These are phyloP conservation scores for Termitomyces titanicus DNA, from an alignment of 768 basidiomycete species.

Conservation along the genomic window DNA sequence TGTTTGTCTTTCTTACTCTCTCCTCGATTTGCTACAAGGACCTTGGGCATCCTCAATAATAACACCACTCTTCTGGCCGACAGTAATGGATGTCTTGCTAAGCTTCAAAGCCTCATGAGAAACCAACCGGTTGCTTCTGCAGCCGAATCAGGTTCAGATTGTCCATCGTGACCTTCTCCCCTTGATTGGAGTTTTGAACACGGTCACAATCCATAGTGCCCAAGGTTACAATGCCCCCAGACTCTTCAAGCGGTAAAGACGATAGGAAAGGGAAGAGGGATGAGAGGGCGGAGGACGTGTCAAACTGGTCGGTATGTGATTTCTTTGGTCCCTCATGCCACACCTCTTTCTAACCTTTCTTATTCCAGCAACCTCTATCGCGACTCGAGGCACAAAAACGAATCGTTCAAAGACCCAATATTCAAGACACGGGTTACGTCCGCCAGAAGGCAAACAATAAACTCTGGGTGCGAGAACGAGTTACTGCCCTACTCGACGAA, in stretches of 20 bases:
- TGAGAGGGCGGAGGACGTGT: slow-evolving; percentile 15
- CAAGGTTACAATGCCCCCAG: slow-evolving; percentile 25
- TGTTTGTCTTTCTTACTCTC: slow-evolving; percentile 46
- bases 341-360: neutral
- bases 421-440: slow-evolving; percentile 33
- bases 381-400: slow-evolving; percentile 28
- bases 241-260: neutral
- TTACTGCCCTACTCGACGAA: slow-evolving; percentile 27
- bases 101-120: slow-evolving; percentile 3
- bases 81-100: neutral
- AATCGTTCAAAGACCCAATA: slow-evolving; percentile 28
- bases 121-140: slow-evolving; percentile 26
- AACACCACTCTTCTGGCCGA: neutral
- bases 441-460: slow-evolving; percentile 35
- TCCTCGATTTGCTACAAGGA: slow-evolving; percentile 74
- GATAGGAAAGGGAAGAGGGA: neutral
- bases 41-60: slow-evolving; percentile 45
- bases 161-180: neutral
- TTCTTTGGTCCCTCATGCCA: neutral
- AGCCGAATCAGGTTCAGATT: slow-evolving; percentile 15
- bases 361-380: slow-evolving; percentile 25
- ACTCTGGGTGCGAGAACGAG: slow-evolving; percentile 39
- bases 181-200: neutral
- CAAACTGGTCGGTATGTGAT: slow-evolving; percentile 28
- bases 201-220: neutral